Conservation (phyloP, 2,329 filamentous ascomycete species). For the Albophoma yamanashiensis region DNA sequence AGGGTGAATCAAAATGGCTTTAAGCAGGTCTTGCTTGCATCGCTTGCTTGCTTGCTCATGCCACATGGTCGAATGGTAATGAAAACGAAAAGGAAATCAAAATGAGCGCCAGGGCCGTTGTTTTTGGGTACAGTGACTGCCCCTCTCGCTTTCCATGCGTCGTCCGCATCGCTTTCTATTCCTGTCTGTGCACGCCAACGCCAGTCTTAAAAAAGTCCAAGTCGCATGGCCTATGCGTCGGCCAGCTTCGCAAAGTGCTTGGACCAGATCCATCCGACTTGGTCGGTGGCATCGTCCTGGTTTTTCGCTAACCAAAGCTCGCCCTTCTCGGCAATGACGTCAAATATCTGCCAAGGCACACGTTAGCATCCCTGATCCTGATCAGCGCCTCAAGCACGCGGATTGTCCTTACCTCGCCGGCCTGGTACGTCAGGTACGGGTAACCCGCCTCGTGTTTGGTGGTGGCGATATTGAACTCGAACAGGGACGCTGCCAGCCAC, state of each 20-base stretch:
- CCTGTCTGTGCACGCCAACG: background rate
- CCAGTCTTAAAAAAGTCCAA: background rate
- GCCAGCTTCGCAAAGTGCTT: slow-evolving; percentile 80
- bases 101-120: slow-evolving; percentile 3
- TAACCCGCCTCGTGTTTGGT: slow-evolving; percentile 89
- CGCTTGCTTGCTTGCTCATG: background rate
- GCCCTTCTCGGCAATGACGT: slow-evolving; percentile 91
- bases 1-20: background rate
- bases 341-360: slow-evolving; percentile 51
- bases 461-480: slow-evolving; percentile 94
- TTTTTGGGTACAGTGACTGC: background rate
- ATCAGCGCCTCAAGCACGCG: background rate
- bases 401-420: slow-evolving; percentile 61
- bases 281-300: slow-evolving; percentile 72
- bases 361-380: background rate
- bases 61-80: background rate
- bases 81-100: slow-evolving; percentile 5
- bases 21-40: background rate
- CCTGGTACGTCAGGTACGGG: slow-evolving; percentile 89
- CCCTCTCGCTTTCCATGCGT: background rate
- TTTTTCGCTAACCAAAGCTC: slow-evolving; percentile 97
- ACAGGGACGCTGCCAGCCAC: slow-evolving; percentile 87
- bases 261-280: slow-evolving; percentile 97
- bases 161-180: background rate
- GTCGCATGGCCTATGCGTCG: slow-evolving; percentile 27